These are phyloP conservation scores for Suillus sp. DNA, from an alignment of 768 basidiomycete species.

Conservation along the genomic window DNA sequence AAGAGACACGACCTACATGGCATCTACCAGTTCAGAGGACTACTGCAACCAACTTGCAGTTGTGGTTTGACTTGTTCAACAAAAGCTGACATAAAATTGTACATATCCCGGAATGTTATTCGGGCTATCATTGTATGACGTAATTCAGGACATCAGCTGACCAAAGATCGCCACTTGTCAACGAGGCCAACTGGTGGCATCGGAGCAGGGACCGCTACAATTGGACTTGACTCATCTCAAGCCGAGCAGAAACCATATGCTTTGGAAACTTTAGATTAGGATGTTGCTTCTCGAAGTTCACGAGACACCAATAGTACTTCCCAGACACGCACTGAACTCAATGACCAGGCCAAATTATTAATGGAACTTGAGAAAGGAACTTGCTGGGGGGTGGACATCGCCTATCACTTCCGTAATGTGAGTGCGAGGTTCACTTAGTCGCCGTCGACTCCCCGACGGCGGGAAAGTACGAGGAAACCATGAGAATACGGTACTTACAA, in stretches of 20 bases:
- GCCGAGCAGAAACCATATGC: neutral
- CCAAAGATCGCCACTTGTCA: too few relatives aligned
- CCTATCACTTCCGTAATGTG: neutral
- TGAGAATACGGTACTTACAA: neutral
- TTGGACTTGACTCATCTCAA: constrained; percentile 6
- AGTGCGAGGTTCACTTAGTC: neutral
- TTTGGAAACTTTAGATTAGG: neutral
- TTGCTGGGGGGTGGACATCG: neutral
- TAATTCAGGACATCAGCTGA: too few relatives aligned
- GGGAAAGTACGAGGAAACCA: neutral
- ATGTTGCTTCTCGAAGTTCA: constrained; percentile 2
- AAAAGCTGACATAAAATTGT: too few relatives aligned
- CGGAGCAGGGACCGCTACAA: constrained; percentile 13
- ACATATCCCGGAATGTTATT: too few relatives aligned
- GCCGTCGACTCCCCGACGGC: neutral
- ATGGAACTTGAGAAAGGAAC: neutral
- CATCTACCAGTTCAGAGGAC: neutral
- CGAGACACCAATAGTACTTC: neutral
- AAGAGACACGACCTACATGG: neutral
- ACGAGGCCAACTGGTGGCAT: neutral
- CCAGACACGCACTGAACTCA: neutral
- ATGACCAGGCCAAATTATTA: neutral
- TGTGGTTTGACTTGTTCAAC: neutral
- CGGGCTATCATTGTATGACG: too few relatives aligned
- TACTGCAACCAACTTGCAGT: neutral